Base-by-base conservation (phyloP, 768 basidiomycete species). In the Boletales sp. region DNA sequence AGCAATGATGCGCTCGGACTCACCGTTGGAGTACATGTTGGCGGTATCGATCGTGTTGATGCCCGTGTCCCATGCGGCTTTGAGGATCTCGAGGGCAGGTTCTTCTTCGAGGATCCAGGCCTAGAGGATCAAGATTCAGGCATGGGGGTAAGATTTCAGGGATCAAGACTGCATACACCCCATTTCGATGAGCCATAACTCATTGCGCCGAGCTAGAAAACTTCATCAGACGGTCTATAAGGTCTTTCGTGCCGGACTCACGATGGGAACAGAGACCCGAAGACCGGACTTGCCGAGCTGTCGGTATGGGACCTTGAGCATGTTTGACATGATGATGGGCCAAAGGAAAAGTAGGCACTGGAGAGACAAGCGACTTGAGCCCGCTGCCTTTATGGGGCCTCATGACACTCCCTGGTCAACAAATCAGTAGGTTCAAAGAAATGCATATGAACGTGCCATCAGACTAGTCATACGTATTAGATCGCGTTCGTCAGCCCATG, bases 1-100 rank as follows among this genome's bases (percentile, higher is more conserved):
- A 13, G 56, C 72, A 9, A 74, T 47, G 36, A 76, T 43, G 10
- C 60, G 54, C 48, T 76, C 75, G 0, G 71, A 73, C 40, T 66
- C 63, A 19, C 70, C 71, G 32, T 66, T 64, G 13, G 64, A 65
- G 40, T 72, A 74, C 7, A 65, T 15, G 43, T 73, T 72, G 15
- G 73, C 70, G 2, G 71, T 71, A 34, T 75, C 73, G 43, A 70
- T 63, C 5, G 70, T 72, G 47, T 64, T 72, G 52, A 76, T 64
- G 5, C 75, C 75, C 13, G 62, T 52, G 29, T 73, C 67, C 62
- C 63, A 74, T 6, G 75, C 75, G 12, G 63, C 60, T 51, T 74
- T 72, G 44, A 75, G 48, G 50, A 72, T 60, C 40, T 60, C 52
- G 17, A 69, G 47, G 0, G 69, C 62, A n/a, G 67, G 46, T 3